Conservation (phyloP, 2,329 filamentous ascomycete genomes). For the Ustulina deusta region DNA sequence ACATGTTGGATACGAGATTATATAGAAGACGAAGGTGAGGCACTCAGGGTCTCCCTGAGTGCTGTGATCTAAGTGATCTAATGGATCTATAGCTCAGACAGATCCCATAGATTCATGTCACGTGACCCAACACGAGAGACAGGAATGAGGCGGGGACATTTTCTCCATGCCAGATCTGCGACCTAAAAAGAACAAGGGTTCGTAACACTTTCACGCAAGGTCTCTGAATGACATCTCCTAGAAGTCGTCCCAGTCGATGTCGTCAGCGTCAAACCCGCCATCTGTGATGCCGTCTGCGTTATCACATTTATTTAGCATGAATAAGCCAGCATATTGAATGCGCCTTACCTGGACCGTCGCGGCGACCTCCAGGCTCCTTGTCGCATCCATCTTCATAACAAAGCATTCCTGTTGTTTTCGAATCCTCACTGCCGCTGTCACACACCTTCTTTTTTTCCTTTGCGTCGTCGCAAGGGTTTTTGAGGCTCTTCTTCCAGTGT, state of each 20-base stretch:
- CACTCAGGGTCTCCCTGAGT: too few relatives aligned
- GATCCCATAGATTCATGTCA: too few relatives aligned
- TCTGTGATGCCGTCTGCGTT: constrained; percentile 5
- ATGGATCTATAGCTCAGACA: too few relatives aligned
- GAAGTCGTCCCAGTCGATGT: constrained; percentile 3
- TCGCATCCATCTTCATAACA: constrained; percentile 4
- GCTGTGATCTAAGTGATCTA: too few relatives aligned
- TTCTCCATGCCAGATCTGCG: too few relatives aligned
- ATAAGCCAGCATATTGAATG: not conserved
- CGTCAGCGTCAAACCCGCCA: constrained; percentile 5
- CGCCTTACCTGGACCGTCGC: constrained; percentile 9
- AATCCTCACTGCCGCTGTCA: not conserved
- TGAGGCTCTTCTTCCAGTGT: not conserved
- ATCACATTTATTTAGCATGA: constrained; percentile 14
- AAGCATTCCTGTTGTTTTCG: constrained; percentile 13
- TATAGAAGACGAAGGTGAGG: too few relatives aligned
- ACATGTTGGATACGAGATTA: too few relatives aligned
- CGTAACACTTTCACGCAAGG: constrained; percentile 7
- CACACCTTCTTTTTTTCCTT: not conserved
- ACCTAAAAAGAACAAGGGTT: too few relatives aligned
- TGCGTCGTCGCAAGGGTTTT: not conserved
- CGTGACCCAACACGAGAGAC: too few relatives aligned
- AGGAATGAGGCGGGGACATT: too few relatives aligned
- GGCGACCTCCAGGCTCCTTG: constrained; percentile 10
- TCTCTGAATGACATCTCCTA: not conserved